Conservation (phyloP, 2,329 filamentous ascomycete species). For the Chalara sp. region DNA sequence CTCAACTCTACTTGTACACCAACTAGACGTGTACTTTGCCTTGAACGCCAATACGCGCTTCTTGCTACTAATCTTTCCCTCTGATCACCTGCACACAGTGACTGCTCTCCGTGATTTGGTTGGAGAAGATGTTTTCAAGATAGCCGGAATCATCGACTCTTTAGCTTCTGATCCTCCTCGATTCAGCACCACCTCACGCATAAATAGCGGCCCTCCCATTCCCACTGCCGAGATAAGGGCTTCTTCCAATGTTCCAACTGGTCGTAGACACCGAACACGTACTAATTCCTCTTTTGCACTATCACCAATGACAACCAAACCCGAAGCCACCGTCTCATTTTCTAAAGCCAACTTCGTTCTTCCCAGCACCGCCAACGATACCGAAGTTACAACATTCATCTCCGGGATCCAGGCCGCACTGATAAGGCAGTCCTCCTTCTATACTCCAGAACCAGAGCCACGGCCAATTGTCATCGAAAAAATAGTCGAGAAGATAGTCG, state of each 20-base stretch:
- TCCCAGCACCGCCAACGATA: conserved; percentile 44
- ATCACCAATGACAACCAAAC: background rate
- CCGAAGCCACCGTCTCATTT: conserved; percentile 31
- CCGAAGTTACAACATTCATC: conserved; percentile 48
- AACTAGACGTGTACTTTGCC: conserved; percentile 53
- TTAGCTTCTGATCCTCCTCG: conserved; percentile 21
- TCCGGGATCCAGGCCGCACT: conserved; percentile 44
- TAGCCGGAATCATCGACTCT: conserved; percentile 45
- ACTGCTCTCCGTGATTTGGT: conserved; percentile 51
- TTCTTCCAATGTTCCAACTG: background rate
- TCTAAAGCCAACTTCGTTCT: conserved; percentile 49
- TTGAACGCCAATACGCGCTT: conserved; percentile 46
- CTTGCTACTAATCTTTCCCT: conserved; percentile 52
- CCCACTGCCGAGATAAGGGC: conserved; percentile 13
- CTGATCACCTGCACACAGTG: conserved; percentile 48
- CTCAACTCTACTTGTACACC: conserved; percentile 51
- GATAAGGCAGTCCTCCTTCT: conserved; percentile 38
- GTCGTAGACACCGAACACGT: conserved; percentile 1
- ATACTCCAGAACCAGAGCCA: conserved; percentile 33
- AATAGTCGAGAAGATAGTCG: background rate
- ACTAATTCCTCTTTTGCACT: background rate
- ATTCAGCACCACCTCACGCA: conserved; percentile 7
- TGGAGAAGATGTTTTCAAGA: conserved; percentile 48
- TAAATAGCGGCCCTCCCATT: conserved; percentile 7
- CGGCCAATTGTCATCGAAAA: conserved; percentile 10